These are phyloP conservation scores for Trichomonas tenax DNA, from an alignment of 208 protist genomes.

Conservation along the genomic window DNA sequence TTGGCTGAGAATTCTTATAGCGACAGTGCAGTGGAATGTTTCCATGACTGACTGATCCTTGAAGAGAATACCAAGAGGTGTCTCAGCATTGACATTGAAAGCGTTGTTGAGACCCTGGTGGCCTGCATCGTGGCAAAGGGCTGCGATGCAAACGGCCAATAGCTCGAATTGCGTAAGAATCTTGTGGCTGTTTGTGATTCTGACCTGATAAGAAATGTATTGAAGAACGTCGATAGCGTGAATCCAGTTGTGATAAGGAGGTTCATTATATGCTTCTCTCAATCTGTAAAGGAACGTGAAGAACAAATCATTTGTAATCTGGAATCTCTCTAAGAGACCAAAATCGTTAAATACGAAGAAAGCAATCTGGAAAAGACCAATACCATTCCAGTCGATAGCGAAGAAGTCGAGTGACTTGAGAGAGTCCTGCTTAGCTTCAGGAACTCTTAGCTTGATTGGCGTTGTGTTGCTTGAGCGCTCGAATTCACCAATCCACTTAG, in stretches of 20 bases:
- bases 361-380: not conserved
- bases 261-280: slow-evolving; percentile 25
- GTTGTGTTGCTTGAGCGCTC: not conserved
- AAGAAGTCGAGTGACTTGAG: not conserved
- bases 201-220: slow-evolving; percentile 39
- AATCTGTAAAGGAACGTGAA: slow-evolving; percentile 8
- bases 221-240: slow-evolving; percentile 53
- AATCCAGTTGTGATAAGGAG: slow-evolving; percentile 53
- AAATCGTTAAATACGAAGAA: slow-evolving; percentile 18
- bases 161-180: slow-evolving; percentile 51
- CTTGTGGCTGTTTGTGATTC: slow-evolving; percentile 44
- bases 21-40: slow-evolving; percentile 43
- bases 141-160: slow-evolving; percentile 62
- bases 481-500: not conserved
- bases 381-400: not conserved
- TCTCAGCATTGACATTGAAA: slow-evolving; percentile 68
- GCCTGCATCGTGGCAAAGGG: slow-evolving; percentile 78
- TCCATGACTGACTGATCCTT: slow-evolving; percentile 51
- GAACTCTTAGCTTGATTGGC: not conserved
- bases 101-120: slow-evolving; percentile 85
- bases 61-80: slow-evolving; percentile 59
- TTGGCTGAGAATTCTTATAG: slow-evolving; percentile 29
- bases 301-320: not conserved
- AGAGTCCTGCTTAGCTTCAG: not conserved
- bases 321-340: slow-evolving; percentile 21